Evolutionary conservation across 73 alveolate genomes (phyloP).

Genomic region (Blepharisma stoltei): DNA sequence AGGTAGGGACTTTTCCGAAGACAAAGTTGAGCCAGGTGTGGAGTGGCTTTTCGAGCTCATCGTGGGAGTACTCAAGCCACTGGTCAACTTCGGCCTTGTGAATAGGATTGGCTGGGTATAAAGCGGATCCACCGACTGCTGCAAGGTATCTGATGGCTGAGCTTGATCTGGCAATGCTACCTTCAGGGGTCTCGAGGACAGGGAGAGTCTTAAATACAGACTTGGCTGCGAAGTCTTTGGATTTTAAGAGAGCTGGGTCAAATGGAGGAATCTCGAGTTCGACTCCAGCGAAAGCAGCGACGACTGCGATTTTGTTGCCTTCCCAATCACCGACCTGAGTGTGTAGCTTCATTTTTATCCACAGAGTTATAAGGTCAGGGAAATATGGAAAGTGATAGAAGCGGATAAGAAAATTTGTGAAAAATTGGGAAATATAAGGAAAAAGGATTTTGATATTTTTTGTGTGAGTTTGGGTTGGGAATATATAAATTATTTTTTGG

Average conservation of each 20-base stretch:
- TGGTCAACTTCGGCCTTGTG: slow-evolving; percentile 54
- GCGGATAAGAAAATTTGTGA: too few relatives aligned
- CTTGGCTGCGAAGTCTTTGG: slow-evolving; percentile 58
- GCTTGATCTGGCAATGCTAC: slow-evolving; percentile 54
- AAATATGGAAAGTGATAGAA: too few relatives aligned
- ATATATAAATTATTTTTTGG: too few relatives aligned
- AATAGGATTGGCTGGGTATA: slow-evolving; percentile 16
- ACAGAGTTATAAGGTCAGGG: not conserved
- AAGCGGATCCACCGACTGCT: slow-evolving; percentile 36
- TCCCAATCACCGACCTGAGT: slow-evolving; percentile 52
- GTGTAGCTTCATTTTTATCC: slow-evolving; percentile 37
- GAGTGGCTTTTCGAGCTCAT: slow-evolving; percentile 60
- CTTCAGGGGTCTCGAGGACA: slow-evolving; percentile 68
- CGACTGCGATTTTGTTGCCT: slow-evolving; percentile 55
- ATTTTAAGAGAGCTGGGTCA: slow-evolving; percentile 32
- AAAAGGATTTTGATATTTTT: too few relatives aligned
- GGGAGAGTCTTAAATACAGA: slow-evolving; percentile 76
- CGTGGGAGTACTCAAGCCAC: slow-evolving; percentile 61
- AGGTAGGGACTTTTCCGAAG: slow-evolving; percentile 69
- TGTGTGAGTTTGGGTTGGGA: too few relatives aligned
- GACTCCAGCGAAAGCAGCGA: slow-evolving; percentile 34
- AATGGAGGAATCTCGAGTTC: slow-evolving; percentile 33
- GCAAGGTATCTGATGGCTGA: slow-evolving; percentile 71
- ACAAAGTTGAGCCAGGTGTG: slow-evolving; percentile 55
- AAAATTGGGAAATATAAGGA: too few relatives aligned